These are phyloP conservation scores for Podospora anserina DNA, from an alignment of 495 filamentous ascomycete species.

Conservation along the genomic window DNA sequence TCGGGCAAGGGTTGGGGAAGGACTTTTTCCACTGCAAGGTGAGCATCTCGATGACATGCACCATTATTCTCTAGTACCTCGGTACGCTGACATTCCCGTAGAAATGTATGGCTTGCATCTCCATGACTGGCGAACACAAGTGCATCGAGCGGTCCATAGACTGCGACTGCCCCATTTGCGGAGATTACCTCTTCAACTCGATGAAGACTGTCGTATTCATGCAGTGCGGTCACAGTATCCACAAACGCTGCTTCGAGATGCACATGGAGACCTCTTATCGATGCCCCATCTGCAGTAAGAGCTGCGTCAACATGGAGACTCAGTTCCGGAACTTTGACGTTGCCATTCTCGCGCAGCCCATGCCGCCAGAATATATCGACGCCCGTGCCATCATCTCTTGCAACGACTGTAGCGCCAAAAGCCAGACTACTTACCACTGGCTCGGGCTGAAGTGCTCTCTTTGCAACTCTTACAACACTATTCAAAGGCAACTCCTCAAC, in stretches of 20 bases:
- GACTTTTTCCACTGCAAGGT: slow-evolving; percentile 99
- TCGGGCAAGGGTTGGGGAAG: slow-evolving; percentile 88
- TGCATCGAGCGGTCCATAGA: slow-evolving; percentile 94
- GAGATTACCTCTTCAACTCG: slow-evolving; percentile 96
- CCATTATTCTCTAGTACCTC: no score
- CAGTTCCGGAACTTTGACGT: slow-evolving; percentile 88
- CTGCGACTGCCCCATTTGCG: slow-evolving; percentile 97
- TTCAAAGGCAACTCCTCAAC: slow-evolving; percentile 59
- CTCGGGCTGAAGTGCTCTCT: slow-evolving; percentile 85
- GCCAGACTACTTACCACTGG: slow-evolving; percentile 87
- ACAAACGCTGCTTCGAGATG: slow-evolving; percentile 77
- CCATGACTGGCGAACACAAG: slow-evolving; percentile 75
- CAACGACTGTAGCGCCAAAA: slow-evolving; percentile 90
- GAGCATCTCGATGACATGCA: slow-evolving; percentile 22
- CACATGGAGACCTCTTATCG: slow-evolving; percentile 85
- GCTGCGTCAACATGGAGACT: slow-evolving; percentile 92
- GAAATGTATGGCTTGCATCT: slow-evolving; percentile 89
- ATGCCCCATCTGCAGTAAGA: slow-evolving; percentile 92
- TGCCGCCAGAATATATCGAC: slow-evolving; percentile 78
- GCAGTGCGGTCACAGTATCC: slow-evolving; percentile 94
- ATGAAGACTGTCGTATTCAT: slow-evolving; percentile 86
- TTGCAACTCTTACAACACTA: slow-evolving; percentile 82
- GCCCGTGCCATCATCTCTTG: slow-evolving; percentile 81
- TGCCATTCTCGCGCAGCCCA: slow-evolving; percentile 82
- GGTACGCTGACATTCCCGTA: slow-evolving; percentile 30